phyloP scores from a whole-genome alignment of 306 rosid species.

The Vachellia pachyceras region DNA sequence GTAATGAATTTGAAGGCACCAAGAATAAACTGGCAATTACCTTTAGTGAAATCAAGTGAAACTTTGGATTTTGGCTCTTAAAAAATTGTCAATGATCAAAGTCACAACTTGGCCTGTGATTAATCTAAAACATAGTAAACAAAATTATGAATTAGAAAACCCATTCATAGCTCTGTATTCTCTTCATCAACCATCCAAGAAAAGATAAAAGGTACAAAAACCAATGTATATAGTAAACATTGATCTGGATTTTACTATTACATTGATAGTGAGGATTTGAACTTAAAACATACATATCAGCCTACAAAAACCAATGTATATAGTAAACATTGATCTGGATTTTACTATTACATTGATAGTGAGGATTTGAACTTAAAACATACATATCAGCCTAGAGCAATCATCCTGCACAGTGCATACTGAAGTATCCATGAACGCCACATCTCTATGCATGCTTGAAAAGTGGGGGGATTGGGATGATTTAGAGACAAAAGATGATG shows the following conservation, averaged over 20 bases:
- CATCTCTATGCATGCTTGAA: not conserved
- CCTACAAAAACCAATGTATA: not conserved
- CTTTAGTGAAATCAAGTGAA: not conserved
- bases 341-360: not conserved
- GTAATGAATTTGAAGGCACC: not conserved
- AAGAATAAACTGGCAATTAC: not conserved
- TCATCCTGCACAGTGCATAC: not conserved
- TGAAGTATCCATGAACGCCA: not conserved
- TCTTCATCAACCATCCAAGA: not conserved
- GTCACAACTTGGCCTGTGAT: not conserved
- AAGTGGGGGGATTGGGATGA: not conserved
- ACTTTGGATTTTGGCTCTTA: not conserved
- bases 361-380: not conserved
- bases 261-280: not conserved
- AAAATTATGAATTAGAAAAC: not conserved
- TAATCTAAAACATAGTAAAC: not conserved
- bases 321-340: not conserved
- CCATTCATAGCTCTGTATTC: not conserved
- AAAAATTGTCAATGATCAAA: not conserved
- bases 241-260: not conserved
- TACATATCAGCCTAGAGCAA: not conserved
- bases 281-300: not conserved
- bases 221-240: not conserved
- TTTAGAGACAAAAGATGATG: not conserved
- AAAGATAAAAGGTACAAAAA: not conserved